Evolutionary conservation across 2,329 filamentous ascomycete genomes (phyloP).

Genomic region (Hypoxylon sp.): DNA sequence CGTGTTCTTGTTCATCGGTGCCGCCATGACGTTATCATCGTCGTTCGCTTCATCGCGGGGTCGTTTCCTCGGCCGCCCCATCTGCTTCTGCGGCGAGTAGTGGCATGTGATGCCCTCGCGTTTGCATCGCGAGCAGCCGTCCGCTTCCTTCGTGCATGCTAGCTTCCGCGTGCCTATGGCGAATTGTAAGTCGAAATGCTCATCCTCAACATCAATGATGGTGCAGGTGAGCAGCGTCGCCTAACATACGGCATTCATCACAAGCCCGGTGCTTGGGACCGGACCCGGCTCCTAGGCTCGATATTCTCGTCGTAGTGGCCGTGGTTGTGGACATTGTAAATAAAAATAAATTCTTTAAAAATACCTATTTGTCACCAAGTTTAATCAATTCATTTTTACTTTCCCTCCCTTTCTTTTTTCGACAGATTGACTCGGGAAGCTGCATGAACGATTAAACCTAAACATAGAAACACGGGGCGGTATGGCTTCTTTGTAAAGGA

Average conservation of each 20-base stretch:
- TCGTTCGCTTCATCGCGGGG: conserved; percentile 45
- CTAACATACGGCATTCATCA: conserved; percentile 70
- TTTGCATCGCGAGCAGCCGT: conserved; percentile 67
- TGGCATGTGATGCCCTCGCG: conserved; percentile 65
- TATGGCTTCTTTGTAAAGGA: no score
- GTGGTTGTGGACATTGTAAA: conserved; percentile 9
- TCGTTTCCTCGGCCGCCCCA: conserved; percentile 71
- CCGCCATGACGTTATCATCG: conserved; percentile 15
- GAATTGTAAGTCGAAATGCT: conserved; percentile 26
- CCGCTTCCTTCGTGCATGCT: conserved; percentile 69
- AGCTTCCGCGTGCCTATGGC: conserved; percentile 67
- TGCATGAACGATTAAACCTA: no score
- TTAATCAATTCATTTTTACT: no score
- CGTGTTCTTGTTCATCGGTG: conserved; percentile 35
- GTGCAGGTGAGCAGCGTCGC: conserved; percentile 1
- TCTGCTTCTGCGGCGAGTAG: conserved; percentile 71
- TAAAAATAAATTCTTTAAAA: no score
- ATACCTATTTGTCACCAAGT: no score
- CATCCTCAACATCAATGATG: conserved; percentile 35
- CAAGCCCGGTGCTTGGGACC: conserved; percentile 66
- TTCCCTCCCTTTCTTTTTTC: no score
- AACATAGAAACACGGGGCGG: no score
- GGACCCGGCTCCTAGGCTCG: conserved; percentile 17
- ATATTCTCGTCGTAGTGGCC: conserved; percentile 19
- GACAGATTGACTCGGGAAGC: no score